Conservation (phyloP, 768 basidiomycete species). For the Lanmaoa rubissima region DNA sequence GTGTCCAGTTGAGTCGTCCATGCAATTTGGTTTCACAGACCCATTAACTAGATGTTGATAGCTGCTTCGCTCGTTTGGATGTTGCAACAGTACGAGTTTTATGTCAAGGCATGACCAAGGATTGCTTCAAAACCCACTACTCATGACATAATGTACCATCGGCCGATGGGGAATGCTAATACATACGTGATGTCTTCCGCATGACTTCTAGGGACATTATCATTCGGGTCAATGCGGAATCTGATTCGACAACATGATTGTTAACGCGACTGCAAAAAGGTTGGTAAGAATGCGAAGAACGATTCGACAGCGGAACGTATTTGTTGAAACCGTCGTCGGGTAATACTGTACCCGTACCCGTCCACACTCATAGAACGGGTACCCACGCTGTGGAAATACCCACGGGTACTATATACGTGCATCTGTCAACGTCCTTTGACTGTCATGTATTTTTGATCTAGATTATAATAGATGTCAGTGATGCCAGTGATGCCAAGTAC, state of each 20-base stretch:
- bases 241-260: background rate
- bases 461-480: too few species aligned
- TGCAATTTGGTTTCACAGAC: constrained; percentile 30
- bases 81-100: constrained; percentile 78
- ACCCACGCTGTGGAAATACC: too few species aligned
- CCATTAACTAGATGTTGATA: constrained; percentile 30
- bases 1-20: constrained; percentile 67
- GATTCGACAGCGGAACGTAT: constrained; percentile 3
- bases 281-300: background rate
- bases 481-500: too few species aligned
- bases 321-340: constrained; percentile 8
- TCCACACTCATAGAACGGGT: too few species aligned
- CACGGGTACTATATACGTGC: too few species aligned
- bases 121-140: background rate
- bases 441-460: too few species aligned
- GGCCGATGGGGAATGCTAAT: background rate
- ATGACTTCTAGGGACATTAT: background rate
- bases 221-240: constrained; percentile 14
- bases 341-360: too few species aligned
- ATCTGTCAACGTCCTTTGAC: too few species aligned
- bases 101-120: constrained; percentile 47
- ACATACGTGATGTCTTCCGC: background rate
- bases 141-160: background rate
- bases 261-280: background rate
- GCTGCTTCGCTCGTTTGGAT: constrained; percentile 80